A percentile compares a stretch with the other conserved stretches of the same genome.
These are phyloP conservation scores for Craspedostauros australis DNA, from an alignment of 108 stramenopile genomes.

Conservation along the genomic window DNA sequence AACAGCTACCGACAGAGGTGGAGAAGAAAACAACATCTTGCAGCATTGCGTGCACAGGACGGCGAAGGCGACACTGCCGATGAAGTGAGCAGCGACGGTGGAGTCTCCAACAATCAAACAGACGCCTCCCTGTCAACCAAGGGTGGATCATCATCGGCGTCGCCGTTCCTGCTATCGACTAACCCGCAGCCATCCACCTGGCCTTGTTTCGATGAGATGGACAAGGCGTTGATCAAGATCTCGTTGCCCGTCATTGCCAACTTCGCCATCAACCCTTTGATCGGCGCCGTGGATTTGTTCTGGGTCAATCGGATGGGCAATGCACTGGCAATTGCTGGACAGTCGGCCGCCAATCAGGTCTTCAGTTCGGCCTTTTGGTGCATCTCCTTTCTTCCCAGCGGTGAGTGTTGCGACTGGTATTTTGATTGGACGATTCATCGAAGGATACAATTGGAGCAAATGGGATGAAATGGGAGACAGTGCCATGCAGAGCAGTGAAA, in stretches of 20 bases:
- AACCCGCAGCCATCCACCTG: constrained; percentile 19
- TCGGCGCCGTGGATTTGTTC: constrained; percentile 83
- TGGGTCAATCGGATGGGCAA: constrained; percentile 92
- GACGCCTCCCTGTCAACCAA: neutral
- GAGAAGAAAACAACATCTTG: too few species aligned
- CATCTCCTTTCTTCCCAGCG: constrained; percentile 73
- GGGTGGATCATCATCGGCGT: neutral
- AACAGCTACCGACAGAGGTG: too few species aligned
- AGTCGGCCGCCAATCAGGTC: constrained; percentile 87
- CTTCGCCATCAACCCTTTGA: constrained; percentile 80
- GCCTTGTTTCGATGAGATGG: constrained; percentile 68
- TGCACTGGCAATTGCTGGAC: constrained; percentile 84
- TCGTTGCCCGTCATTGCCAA: constrained; percentile 87
- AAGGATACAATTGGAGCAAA: neutral
- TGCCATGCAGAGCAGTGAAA: too few species aligned
- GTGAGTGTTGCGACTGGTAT: constrained; percentile 26
- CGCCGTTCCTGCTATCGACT: neutral
- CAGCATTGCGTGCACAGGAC: too few species aligned
- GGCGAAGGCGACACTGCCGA: neutral
- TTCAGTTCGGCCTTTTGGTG: constrained; percentile 81
- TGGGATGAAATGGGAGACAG: neutral
- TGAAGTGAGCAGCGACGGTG: neutral
- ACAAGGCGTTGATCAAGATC: constrained; percentile 66
- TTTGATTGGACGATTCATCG: too few species aligned
- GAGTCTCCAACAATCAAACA: too few species aligned